These are phyloP conservation scores for Podospora anserina DNA, from an alignment of 495 filamentous ascomycete species.

Conservation along the genomic window DNA sequence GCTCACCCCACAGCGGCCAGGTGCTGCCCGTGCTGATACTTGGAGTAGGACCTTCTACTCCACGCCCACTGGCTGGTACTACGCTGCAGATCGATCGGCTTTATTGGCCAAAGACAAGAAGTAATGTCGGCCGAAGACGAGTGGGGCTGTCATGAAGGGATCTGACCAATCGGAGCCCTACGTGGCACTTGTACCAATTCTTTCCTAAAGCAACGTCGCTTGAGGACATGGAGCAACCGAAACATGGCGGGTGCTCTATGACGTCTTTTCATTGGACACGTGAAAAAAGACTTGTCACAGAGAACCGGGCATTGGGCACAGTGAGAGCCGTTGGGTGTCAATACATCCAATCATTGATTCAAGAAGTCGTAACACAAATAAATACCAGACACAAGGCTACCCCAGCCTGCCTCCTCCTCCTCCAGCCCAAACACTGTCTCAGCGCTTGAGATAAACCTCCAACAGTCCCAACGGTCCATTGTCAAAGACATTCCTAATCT, in stretches of 20 bases:
- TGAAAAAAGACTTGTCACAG: too few species aligned
- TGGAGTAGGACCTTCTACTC: not conserved
- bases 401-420: too few species aligned
- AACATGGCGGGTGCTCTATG: too few species aligned
- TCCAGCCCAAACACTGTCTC: not conserved
- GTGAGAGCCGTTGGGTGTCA: too few species aligned
- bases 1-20: not conserved
- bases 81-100: not conserved
- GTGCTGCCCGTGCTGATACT: too few species aligned
- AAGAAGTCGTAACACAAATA: too few species aligned
- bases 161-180: not conserved
- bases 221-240: too few species aligned
- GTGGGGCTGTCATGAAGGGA: not conserved
- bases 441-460: not conserved
- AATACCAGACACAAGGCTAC: too few species aligned
- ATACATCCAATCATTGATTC: too few species aligned
- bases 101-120: not conserved
- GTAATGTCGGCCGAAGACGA: not conserved
- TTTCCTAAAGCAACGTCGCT: not conserved
- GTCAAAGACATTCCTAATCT: slow-evolving; percentile 4
- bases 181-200: not conserved
- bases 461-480: not conserved
- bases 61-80: not conserved
- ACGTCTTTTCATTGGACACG: too few species aligned
- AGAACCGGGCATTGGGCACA: too few species aligned